phyloP scores from a whole-genome alignment of 106 monocot genomes.

The Vanilla planifolia region DNA sequence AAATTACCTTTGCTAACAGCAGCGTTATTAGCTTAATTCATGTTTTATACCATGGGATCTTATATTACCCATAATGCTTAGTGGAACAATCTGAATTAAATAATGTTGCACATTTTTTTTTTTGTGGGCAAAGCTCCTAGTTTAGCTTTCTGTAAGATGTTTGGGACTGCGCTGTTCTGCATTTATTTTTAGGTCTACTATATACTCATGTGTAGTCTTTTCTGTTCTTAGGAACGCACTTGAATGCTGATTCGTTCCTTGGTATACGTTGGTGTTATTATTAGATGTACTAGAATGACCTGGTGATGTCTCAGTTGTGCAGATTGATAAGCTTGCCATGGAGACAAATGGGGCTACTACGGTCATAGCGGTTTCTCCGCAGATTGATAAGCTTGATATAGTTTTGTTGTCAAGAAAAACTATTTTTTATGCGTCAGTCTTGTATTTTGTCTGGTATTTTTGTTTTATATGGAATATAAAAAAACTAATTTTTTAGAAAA shows the following conservation, averaged over 20 bases:
- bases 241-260: conserved; percentile 6
- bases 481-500: too few relatives aligned
- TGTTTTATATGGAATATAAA: too few relatives aligned
- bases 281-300: neutral
- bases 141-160: neutral
- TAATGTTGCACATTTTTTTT: neutral
- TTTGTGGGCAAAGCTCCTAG: neutral
- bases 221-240: neutral
- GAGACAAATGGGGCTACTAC: neutral
- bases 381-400: too few relatives aligned
- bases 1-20: neutral
- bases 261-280: too few relatives aligned
- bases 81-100: neutral
- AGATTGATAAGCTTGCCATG: conserved; percentile 6
- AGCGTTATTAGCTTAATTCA: neutral
- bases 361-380: conserved; percentile 2
- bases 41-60: neutral
- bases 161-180: neutral
- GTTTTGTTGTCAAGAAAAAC: too few relatives aligned
- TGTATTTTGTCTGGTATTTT: too few relatives aligned
- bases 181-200: neutral
- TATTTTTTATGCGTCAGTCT: too few relatives aligned
- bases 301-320: neutral
- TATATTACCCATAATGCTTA: neutral
- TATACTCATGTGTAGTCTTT: neutral